Evolutionary conservation across 805 yeast species (phyloP).

Genomic region (Ogataea zsoltii): DNA sequence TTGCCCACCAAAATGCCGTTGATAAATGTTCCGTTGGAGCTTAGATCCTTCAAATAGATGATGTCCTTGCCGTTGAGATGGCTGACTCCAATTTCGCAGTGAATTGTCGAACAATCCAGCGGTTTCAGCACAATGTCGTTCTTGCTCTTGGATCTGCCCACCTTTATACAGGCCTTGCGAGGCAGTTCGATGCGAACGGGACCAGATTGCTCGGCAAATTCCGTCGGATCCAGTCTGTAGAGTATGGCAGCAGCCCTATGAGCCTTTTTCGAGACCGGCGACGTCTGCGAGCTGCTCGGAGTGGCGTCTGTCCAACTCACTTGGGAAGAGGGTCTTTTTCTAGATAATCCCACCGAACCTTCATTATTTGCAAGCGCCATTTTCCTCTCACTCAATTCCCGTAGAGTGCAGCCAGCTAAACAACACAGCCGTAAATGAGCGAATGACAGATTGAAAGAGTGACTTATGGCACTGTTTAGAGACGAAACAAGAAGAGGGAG

Average conservation of each 20-base stretch:
- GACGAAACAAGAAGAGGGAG: not conserved
- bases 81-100: constrained; percentile 53
- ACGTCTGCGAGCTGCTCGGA: not conserved
- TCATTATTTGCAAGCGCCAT: not conserved
- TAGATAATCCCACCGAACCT: constrained; percentile 12
- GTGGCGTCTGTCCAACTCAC: not conserved
- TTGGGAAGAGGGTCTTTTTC: constrained; percentile 18
- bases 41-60: constrained; percentile 53
- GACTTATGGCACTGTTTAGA: no score
- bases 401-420: no score
- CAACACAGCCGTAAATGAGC: no score
- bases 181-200: constrained; percentile 18
- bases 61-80: constrained; percentile 38
- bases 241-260: constrained; percentile 12
- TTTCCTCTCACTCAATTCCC: no score
- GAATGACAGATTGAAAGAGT: no score
- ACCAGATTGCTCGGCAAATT: not conserved
- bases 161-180: constrained; percentile 15
- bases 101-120: constrained; percentile 63
- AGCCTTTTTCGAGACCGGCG: constrained; percentile 8
- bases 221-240: constrained; percentile 17
- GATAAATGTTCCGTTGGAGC: constrained; percentile 67
- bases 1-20: constrained; percentile 56
- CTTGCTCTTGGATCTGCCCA: constrained; percentile 35
- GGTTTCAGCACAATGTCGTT: constrained; percentile 52